Evolutionary conservation across 2,329 filamentous ascomycete species (phyloP).

Genomic region (Exophiala lecanii-corni): DNA sequence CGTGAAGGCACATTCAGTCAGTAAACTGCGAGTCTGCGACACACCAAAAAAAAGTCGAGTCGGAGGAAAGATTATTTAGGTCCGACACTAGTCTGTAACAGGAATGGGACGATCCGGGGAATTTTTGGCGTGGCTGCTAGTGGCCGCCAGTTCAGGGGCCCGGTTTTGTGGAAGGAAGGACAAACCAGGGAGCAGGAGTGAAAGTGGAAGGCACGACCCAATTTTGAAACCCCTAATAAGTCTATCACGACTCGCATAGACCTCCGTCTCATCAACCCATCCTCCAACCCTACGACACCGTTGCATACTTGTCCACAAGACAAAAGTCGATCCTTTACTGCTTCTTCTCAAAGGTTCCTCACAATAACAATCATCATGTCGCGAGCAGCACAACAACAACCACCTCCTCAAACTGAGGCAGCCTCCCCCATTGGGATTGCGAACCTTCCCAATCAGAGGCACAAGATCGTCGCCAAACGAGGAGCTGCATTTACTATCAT

Average conservation of each 20-base stretch:
- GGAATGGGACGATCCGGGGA: constrained; percentile 32
- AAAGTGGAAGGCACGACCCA: background rate
- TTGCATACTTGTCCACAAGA: background rate
- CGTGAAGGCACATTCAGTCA: too few relatives aligned
- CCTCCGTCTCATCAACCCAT: background rate
- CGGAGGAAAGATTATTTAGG: constrained; percentile 17
- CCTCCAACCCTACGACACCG: background rate
- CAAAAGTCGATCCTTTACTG: too few relatives aligned
- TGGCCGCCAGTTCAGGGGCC: constrained; percentile 17
- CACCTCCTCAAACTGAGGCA: constrained; percentile 52
- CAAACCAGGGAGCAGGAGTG: background rate
- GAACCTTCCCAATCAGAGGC: constrained; percentile 67
- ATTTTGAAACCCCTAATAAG: constrained; percentile 1
- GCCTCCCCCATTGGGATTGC: constrained; percentile 68
- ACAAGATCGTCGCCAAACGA: constrained; percentile 73
- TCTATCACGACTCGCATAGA: background rate
- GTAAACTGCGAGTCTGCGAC: too few relatives aligned
- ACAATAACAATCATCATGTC: background rate
- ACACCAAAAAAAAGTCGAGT: constrained; percentile 24
- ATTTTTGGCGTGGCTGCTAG: constrained; percentile 33
- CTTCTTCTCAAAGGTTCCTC: too few relatives aligned
- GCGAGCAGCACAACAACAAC: constrained; percentile 43
- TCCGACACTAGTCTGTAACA: constrained; percentile 25
- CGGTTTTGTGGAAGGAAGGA: background rate
- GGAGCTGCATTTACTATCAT: constrained; percentile 99